Conservation (phyloP, 1,284 basidiomycete species). For the Sanghuangporus baumii region DNA sequence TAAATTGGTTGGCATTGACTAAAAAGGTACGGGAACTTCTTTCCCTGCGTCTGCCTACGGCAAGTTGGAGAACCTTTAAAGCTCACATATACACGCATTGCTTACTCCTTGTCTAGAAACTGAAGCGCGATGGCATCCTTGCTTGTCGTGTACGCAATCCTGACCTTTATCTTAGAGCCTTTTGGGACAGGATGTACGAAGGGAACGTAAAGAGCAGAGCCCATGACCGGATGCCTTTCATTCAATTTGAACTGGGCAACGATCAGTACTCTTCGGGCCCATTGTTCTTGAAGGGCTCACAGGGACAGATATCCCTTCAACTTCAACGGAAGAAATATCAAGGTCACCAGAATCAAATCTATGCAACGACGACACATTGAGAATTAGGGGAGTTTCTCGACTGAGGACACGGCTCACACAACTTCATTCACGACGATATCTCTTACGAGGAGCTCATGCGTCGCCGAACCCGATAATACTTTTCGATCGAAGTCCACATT, state of each 20-base stretch:
- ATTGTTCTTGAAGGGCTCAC: conserved; percentile 33
- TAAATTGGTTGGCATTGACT: conserved; percentile 95
- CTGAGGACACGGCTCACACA: conserved; percentile 39
- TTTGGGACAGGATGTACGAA: conserved; percentile 37
- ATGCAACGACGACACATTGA: conserved; percentile 10
- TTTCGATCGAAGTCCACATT: conserved; percentile 69
- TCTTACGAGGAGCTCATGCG: conserved; percentile 58
- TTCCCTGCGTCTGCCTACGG: conserved; percentile 84
- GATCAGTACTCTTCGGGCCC: neutral
- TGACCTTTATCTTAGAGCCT: conserved; percentile 48
- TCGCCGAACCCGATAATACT: conserved; percentile 69
- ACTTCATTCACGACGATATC: conserved; percentile 60
- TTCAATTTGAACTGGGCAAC: conserved; percentile 45
- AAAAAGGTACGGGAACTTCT: conserved; percentile 85
- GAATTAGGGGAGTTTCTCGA: conserved; percentile 14
- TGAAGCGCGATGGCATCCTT: conserved; percentile 82
- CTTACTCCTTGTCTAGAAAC: conserved; percentile 84
- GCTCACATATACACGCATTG: conserved; percentile 10
- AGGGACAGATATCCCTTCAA: conserved; percentile 37
- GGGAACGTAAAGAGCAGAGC: conserved; percentile 55
- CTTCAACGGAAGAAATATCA: conserved; percentile 52
- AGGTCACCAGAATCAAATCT: conserved; percentile 82
- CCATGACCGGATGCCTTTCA: conserved; percentile 62
- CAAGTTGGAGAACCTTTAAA: neutral
- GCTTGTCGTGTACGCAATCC: conserved; percentile 72